Conservation (phyloP, 2,329 filamentous ascomycete genomes). For the Lasiodiplodia hormozganensis region DNA sequence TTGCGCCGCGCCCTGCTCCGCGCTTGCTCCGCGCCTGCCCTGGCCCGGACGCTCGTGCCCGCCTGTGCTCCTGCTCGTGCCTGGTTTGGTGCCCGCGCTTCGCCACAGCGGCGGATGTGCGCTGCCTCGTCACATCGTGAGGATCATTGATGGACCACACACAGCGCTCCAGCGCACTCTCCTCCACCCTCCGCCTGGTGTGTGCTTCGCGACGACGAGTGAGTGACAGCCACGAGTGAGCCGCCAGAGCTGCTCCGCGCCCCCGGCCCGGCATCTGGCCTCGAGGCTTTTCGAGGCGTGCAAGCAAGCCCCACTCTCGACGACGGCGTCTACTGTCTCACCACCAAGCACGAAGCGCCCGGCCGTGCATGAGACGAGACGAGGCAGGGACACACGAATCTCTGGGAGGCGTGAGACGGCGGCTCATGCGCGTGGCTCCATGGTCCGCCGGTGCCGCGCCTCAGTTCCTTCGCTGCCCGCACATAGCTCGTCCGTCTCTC, state of each 20-base stretch:
- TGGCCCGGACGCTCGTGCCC: constrained; percentile 1
- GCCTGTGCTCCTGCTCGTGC: constrained; percentile 9
- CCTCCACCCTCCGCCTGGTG: constrained; percentile 11
- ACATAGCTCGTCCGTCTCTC: background rate
- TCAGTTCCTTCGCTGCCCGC: background rate
- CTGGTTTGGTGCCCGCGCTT: constrained; percentile 15
- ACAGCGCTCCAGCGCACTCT: constrained; percentile 9
- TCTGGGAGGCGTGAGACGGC: constrained; percentile 10
- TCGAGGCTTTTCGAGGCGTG: constrained; percentile 20
- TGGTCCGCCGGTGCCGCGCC: background rate
- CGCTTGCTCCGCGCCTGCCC: constrained; percentile 11
- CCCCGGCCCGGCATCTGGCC: background rate
- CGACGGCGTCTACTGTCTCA: constrained; percentile 26
- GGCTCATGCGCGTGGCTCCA: constrained; percentile 8
- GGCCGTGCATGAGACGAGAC: constrained; percentile 24
- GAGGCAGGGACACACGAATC: constrained; percentile 6
- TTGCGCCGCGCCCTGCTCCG: constrained; percentile 21
- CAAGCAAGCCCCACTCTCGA: constrained; percentile 24
- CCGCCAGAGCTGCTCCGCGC: background rate
- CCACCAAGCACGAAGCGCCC: constrained; percentile 16
- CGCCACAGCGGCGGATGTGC: constrained; percentile 25
- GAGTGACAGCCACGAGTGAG: constrained; percentile 13
- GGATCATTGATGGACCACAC: constrained; percentile 25
- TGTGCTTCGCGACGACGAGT: constrained; percentile 15
- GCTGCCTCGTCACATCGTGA: constrained; percentile 24